Conservation (phyloP, 2,329 filamentous ascomycete species). For the Beauveria australis region DNA sequence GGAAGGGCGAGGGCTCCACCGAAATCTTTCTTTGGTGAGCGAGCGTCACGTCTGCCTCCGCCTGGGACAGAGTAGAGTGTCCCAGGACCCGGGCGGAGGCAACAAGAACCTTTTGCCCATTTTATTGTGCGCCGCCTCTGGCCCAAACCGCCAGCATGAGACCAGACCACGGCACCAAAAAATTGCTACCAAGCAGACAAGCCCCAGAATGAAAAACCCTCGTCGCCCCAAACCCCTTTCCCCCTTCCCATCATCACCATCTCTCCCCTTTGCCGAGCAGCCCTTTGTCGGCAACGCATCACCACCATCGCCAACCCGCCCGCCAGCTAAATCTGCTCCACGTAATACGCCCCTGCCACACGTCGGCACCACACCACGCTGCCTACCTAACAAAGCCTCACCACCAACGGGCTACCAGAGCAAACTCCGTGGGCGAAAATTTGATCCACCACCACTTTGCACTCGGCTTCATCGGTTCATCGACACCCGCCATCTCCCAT, state of each 20-base stretch:
- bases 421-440: background rate
- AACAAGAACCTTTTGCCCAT: slow-evolving; percentile 11
- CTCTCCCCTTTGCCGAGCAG: slow-evolving; percentile 11
- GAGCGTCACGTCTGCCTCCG: slow-evolving; percentile 7
- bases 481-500: background rate
- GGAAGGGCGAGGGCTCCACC: slow-evolving; percentile 1
- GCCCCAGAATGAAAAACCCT: slow-evolving; percentile 24
- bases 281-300: slow-evolving; percentile 12
- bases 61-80: background rate
- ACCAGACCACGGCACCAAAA: slow-evolving; percentile 27
- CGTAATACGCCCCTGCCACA: slow-evolving; percentile 11
- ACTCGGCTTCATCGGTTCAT: background rate
- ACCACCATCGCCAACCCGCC: slow-evolving; percentile 13
- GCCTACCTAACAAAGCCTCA: slow-evolving; percentile 2
- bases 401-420: slow-evolving; percentile 10
- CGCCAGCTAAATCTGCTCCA: slow-evolving; percentile 8
- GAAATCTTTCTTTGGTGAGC: background rate
- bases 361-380: background rate
- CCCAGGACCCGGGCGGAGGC: slow-evolving; percentile 4
- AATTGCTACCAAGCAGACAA: slow-evolving; percentile 26
- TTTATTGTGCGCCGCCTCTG: slow-evolving; percentile 24
- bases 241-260: slow-evolving; percentile 8
- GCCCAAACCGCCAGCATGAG: slow-evolving; percentile 33
- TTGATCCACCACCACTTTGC: slow-evolving; percentile 5
- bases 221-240: slow-evolving; percentile 16